Percentiles rank a stretch among this genome's conserved stretches.
Conservation (phyloP, 169 alveolate genomes). For the Toxoplasma gondii region DNA sequence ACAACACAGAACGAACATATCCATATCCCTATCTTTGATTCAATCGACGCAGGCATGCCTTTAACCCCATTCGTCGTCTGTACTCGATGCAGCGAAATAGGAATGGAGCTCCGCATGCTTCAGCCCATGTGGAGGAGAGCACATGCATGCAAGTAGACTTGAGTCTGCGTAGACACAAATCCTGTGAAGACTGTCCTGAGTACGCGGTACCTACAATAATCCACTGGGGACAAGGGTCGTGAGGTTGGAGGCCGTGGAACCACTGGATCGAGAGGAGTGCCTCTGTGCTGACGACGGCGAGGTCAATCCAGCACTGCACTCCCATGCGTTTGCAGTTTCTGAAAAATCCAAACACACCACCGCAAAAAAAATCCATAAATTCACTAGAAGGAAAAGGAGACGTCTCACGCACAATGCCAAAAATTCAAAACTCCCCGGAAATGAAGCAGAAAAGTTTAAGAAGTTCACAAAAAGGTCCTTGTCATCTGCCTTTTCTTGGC, state of each 20-base stretch:
- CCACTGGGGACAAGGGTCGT: slow-evolving; percentile 58
- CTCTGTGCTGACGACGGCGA: slow-evolving; percentile 43
- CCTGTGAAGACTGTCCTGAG: too few species aligned
- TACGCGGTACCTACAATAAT: slow-evolving; percentile 1
- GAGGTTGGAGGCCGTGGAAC: slow-evolving; percentile 40
- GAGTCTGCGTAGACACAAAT: background rate
- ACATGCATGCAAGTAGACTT: background rate
- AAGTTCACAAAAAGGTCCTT: too few species aligned
- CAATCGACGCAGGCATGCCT: background rate
- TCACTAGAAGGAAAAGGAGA: background rate
- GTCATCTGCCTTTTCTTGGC: too few species aligned
- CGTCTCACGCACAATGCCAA: background rate
- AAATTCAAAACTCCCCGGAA: background rate
- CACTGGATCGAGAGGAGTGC: slow-evolving; percentile 30
- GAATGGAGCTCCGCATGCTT: background rate
- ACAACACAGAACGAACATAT: too few species aligned
- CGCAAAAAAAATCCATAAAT: too few species aligned
- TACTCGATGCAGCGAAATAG: background rate
- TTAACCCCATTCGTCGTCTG: too few species aligned
- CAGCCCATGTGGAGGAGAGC: too few species aligned
- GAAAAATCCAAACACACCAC: background rate
- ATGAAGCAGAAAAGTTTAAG: background rate
- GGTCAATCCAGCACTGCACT: slow-evolving; percentile 58
- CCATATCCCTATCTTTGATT: background rate
- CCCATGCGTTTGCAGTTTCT: slow-evolving; percentile 61